Conservation (phyloP, 192 early-diverging fungal species). For the Coemansia sp. region DNA sequence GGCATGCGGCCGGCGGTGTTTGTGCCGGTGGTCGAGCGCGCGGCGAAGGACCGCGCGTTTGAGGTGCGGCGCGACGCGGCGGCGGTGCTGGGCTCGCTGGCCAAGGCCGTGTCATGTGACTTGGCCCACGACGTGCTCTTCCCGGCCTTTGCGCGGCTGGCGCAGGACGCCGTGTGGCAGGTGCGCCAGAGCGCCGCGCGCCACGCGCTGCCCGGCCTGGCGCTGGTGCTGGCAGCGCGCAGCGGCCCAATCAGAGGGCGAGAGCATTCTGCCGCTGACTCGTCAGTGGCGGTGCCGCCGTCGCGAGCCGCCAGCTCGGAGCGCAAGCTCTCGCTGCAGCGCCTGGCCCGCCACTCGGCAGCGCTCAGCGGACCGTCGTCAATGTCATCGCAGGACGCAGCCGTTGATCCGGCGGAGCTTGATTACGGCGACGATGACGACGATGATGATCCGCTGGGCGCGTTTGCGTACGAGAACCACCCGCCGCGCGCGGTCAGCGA, state of each 20-base stretch:
- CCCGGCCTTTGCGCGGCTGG: conserved; percentile 36
- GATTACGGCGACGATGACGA: not conserved
- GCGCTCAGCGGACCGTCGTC: not conserved
- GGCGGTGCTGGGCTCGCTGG: conserved; percentile 47
- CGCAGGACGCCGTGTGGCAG: conserved; percentile 55
- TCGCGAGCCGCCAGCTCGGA: conserved; percentile 1
- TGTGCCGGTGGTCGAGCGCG: conserved; percentile 54
- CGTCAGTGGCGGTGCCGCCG: not conserved
- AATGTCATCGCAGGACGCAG: not conserved
- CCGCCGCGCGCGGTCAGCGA: conserved; percentile 36
- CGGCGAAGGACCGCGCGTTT: conserved; percentile 38
- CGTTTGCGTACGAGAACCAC: conserved; percentile 27
- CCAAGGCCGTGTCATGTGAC: conserved; percentile 47
- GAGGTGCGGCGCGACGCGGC: conserved; percentile 59
- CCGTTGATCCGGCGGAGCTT: not conserved
- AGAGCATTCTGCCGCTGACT: not conserved
- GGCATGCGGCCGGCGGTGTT: conserved; percentile 53
- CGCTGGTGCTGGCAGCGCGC: conserved; percentile 41
- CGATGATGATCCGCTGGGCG: not conserved
- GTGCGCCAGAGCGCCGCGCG: conserved; percentile 53
- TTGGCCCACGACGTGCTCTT: conserved; percentile 52
- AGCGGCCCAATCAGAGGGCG: not conserved
- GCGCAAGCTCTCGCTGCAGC: conserved; percentile 35
- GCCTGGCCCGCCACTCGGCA: conserved; percentile 14
- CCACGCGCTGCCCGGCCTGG: conserved; percentile 53